A percentile compares a stretch with the other conserved stretches of the same genome.
Conservation (phyloP, 306 rosid species). For the Purshia tridentata region DNA sequence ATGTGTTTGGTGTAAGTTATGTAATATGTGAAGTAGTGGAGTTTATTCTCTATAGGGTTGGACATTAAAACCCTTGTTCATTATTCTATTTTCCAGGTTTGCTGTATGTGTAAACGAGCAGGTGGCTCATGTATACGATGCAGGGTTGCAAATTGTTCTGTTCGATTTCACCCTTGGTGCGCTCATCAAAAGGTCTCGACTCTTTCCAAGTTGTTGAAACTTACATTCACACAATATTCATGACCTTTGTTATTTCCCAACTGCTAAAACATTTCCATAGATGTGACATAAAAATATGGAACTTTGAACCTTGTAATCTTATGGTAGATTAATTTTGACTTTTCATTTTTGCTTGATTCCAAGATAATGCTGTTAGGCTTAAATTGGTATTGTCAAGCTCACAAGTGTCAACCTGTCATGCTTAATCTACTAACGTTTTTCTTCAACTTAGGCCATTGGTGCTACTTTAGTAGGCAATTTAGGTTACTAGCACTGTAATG, state of each 20-base stretch:
- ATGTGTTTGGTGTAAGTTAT: too few species aligned
- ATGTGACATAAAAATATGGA: too few species aligned
- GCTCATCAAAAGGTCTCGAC: constrained; percentile 61
- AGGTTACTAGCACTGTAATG: too few species aligned
- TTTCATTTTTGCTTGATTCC: neutral
- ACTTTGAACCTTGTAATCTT: too few species aligned
- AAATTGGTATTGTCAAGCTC: neutral
- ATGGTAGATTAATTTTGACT: too few species aligned
- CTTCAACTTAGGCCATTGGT: neutral
- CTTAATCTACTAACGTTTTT: too few species aligned
- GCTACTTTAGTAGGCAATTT: neutral
- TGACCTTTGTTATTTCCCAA: constrained; percentile 1
- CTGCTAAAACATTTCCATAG: too few species aligned
- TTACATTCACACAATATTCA: neutral
- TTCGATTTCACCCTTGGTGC: constrained; percentile 75
- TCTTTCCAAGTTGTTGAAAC: constrained; percentile 3
- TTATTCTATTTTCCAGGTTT: constrained; percentile 41
- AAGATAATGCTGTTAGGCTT: neutral
- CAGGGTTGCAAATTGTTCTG: constrained; percentile 52
- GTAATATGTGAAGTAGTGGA: too few species aligned
- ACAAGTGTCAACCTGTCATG: too few species aligned
- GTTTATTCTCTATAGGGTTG: neutral
- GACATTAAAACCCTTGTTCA: constrained; percentile 4
- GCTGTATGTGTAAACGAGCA: constrained; percentile 53
- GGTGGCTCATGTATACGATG: constrained; percentile 67